Evolutionary conservation across 208 protist genomes (phyloP), one percentile per base, ranked within the genome.

Genomic region (Acanthamoeba castellanii): DNA sequence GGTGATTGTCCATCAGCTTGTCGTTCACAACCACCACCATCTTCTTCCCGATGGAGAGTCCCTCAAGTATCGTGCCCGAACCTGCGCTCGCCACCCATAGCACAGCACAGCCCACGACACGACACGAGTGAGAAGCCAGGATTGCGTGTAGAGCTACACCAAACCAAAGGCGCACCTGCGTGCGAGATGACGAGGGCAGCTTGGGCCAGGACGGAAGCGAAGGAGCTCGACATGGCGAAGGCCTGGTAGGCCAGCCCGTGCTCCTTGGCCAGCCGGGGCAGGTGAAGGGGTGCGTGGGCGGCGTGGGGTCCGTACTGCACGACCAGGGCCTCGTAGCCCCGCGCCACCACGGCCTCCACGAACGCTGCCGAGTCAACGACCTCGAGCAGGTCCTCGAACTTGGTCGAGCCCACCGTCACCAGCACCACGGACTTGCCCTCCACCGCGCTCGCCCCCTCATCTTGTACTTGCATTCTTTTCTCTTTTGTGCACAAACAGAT

Each of bases 1-100:
- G 88, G 34, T 93, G 88, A 42, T 93, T 93, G 88, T 76, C 88
- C 88, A 93, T 93, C 27, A 93, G 88, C 59, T 78, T 72, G n/a
- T 93, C 59, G 68, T 93, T 93, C 27, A 93, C 88, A 13, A 93
- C 88, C 18, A 93, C 88, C 2, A 93, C 30, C 66, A 93, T 72
- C 27, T 32, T 55, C 59, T 93, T 93, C 9, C 42, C n/a, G 9
- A 93, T 6, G 3, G 59, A 27, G 4, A 93, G 88, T 9, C 66
- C 88, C 22, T 93, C 88, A 7, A 93, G 42, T 6, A 93, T 78
- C 30, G 88, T 93, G 25, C 88, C 88, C n/a, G 88, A 50, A 3
- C 88, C 88, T 93, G 64, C 64, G 64, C 18, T 1, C 25, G n/a
- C n/a, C n/a, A n/a, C n/a, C n/a, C n/a, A n/a, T n/a, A n/a, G n/a